These are phyloP conservation scores for Tetraselmis chui DNA, from an alignment of 139 green algal species.

Conservation along the genomic window DNA sequence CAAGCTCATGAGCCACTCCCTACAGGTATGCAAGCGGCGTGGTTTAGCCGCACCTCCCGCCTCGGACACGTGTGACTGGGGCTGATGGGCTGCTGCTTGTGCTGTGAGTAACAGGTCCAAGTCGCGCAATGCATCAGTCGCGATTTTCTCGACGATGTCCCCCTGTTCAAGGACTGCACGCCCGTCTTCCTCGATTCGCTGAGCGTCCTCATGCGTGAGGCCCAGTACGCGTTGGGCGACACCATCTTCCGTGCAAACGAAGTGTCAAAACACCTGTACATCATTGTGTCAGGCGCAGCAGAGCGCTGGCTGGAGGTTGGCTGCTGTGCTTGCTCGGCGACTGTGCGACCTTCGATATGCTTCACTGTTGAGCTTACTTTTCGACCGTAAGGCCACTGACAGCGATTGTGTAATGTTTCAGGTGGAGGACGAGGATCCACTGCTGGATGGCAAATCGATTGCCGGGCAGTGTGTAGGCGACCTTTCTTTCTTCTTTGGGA, in stretches of 20 bases:
- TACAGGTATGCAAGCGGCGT: not conserved
- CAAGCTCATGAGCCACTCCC: not conserved
- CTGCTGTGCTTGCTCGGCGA: too few relatives aligned
- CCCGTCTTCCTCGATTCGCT: slow-evolving; percentile 8
- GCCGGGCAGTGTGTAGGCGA: slow-evolving; percentile 18
- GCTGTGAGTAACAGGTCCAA: not conserved
- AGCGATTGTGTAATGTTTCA: too few relatives aligned
- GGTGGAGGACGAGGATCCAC: slow-evolving; percentile 12
- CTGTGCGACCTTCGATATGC: too few relatives aligned
- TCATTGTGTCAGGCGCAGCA: slow-evolving; percentile 13
- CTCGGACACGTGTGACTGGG: too few relatives aligned
- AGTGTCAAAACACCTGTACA: slow-evolving; percentile 25
- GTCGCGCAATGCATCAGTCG: not conserved
- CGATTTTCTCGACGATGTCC: not conserved
- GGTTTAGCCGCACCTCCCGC: too few relatives aligned
- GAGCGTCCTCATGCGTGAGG: slow-evolving; percentile 20
- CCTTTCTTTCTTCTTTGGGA: slow-evolving; percentile 23
- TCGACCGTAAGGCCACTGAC: too few relatives aligned
- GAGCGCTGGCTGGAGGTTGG: slow-evolving; percentile 5
- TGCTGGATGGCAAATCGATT: slow-evolving; percentile 8
- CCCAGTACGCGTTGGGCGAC: slow-evolving; percentile 11
- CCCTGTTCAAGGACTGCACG: not conserved
- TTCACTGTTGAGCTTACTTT: too few relatives aligned
- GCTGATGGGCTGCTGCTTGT: too few relatives aligned
- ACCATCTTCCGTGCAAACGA: slow-evolving; percentile 24